A percentile compares a stretch with the other conserved stretches of the same genome.
Conservation (phyloP, 306 rosid species). For the Alnus rubra region DNA sequence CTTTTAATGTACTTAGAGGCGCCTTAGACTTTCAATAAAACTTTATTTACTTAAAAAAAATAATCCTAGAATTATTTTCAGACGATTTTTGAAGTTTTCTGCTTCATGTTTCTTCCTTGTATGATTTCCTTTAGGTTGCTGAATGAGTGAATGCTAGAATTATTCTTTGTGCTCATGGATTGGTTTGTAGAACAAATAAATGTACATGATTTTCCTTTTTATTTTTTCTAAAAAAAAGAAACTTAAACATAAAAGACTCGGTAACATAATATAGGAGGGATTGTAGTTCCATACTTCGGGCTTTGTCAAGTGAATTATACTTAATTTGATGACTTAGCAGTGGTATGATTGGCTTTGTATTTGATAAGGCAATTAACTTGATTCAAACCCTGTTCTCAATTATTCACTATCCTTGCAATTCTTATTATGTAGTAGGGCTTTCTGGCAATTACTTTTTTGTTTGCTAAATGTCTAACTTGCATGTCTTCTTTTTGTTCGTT, state of each 20-base stretch:
- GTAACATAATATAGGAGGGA: too few species aligned
- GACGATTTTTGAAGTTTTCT: neutral
- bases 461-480: neutral
- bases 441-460: neutral
- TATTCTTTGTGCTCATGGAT: too few species aligned
- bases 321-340: neutral
- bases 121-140: neutral
- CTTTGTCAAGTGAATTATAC: neutral
- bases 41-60: too few species aligned
- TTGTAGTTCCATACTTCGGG: too few species aligned
- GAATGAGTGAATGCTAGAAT: too few species aligned
- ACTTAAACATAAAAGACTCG: too few species aligned
- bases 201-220: neutral
- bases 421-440: neutral
- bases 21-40: too few species aligned
- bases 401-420: neutral
- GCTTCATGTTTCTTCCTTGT: neutral
- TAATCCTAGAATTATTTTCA: neutral
- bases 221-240: too few species aligned
- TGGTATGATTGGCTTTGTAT: neutral
- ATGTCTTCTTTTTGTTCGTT: neutral
- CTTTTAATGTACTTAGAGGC: too few species aligned
- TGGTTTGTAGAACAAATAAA: neutral
- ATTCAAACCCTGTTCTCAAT: neutral
- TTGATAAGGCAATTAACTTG: neutral